Conservation (phyloP, 2,329 filamentous ascomycete species). For the Colletotrichum musae region DNA sequence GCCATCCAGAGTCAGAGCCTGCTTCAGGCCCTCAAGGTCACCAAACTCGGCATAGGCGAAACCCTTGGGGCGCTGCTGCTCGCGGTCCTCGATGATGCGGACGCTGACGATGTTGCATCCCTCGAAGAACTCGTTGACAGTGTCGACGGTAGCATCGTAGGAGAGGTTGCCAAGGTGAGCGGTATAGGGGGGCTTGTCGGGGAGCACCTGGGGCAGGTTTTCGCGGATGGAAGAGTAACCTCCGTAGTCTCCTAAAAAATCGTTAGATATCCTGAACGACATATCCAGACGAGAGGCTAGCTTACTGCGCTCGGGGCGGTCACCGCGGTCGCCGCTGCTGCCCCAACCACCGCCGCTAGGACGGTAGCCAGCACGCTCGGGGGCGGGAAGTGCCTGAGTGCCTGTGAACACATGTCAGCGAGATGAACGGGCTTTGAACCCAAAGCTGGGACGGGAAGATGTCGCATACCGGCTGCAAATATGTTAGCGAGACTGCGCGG, state of each 20-base stretch:
- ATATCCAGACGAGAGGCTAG: conserved; percentile 29
- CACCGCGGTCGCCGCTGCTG: conserved; percentile 50
- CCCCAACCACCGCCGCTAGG: conserved; percentile 50
- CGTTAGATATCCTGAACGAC: conserved; percentile 12
- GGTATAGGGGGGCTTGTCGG: conserved; percentile 93
- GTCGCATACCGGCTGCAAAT: conserved; percentile 54
- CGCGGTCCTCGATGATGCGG: conserved; percentile 95
- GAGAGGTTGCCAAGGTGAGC: conserved; percentile 97
- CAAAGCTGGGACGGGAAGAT: conserved; percentile 25
- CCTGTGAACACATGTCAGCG: conserved; percentile 52
- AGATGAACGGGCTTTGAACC: not conserved
- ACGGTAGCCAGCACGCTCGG: conserved; percentile 58
- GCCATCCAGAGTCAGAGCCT: conserved; percentile 87
- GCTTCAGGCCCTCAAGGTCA: conserved; percentile 89
- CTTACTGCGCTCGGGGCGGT: conserved; percentile 58
- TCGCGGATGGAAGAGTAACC: conserved; percentile 68
- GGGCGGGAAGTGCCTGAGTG: conserved; percentile 69
- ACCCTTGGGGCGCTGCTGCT: conserved; percentile 94
- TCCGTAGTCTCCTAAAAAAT: conserved; percentile 36
- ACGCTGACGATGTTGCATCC: conserved; percentile 91
- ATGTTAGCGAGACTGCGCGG: conserved; percentile 46
- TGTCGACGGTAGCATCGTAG: conserved; percentile 89
- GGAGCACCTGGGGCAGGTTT: conserved; percentile 65
- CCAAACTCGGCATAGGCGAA: conserved; percentile 98
- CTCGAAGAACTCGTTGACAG: conserved; percentile 88